Evolutionary conservation across 345 rosid species (phyloP).

Genomic region (Litchi chinensis): DNA sequence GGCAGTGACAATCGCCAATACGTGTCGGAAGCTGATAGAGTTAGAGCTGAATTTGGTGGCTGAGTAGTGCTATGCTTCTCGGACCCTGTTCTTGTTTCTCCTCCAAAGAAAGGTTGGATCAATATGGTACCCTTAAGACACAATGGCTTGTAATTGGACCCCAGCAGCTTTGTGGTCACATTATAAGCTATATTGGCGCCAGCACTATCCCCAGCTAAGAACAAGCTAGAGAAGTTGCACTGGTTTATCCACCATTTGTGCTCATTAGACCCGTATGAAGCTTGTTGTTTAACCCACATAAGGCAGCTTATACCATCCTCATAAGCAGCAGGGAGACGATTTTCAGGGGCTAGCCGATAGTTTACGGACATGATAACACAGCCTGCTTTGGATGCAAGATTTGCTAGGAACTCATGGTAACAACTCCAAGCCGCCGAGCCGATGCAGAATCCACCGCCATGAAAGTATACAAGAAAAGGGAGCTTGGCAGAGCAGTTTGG

Average conservation of each 20-base stretch:
- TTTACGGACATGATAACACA: slow-evolving; percentile 54
- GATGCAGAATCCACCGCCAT: slow-evolving; percentile 75
- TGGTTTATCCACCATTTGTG: slow-evolving; percentile 50
- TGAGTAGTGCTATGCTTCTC: slow-evolving; percentile 45
- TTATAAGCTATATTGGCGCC: slow-evolving; percentile 70
- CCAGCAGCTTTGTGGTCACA: slow-evolving; percentile 39
- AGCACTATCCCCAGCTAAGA: slow-evolving; percentile 73
- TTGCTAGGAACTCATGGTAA: slow-evolving; percentile 60
- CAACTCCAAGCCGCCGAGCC: slow-evolving; percentile 74
- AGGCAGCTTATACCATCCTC: slow-evolving; percentile 64
- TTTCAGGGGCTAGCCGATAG: slow-evolving; percentile 67
- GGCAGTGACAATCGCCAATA: slow-evolving; percentile 88
- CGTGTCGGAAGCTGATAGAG: slow-evolving; percentile 60
- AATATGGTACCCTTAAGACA: slow-evolving; percentile 52
- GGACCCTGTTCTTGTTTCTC: slow-evolving; percentile 54
- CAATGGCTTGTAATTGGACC: slow-evolving; percentile 24
- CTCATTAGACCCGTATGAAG: slow-evolving; percentile 30
- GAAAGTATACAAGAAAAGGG: slow-evolving; percentile 67
- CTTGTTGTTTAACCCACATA: slow-evolving; percentile 58
- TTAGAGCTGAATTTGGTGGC: slow-evolving; percentile 52
- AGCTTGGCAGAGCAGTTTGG: slow-evolving; percentile 44
- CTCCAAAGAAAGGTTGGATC: slow-evolving; percentile 77
- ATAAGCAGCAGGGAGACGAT: slow-evolving; percentile 64
- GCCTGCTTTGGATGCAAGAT: slow-evolving; percentile 44
- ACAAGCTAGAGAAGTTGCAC: slow-evolving; percentile 50